Evolutionary conservation across 768 basidiomycete genomes (phyloP), one percentile per base, ranked within the genome.

Genomic region (Cubamyces lactineus): DNA sequence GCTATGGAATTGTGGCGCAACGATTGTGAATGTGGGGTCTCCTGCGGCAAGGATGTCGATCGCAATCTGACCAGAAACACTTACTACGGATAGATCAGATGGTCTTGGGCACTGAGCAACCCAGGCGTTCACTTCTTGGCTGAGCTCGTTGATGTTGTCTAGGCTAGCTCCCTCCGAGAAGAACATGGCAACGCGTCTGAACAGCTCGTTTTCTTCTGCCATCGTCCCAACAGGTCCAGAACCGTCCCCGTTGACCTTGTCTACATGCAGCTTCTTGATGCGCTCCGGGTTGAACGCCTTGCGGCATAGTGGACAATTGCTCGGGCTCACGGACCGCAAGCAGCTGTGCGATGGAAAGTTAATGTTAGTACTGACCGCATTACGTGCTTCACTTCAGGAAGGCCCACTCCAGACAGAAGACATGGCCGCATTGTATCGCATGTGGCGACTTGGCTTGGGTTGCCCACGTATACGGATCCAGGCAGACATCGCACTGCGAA

Each of bases 401-500:
- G 47, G 39, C 48, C 8, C 48, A 62, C 61, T 40, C 47, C 24
- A 65, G 38, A 71, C 89, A 91, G 77, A 91, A 91, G 40, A 89
- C 82, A 73, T 91, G 88, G 41, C 90, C 90, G 68, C 90, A 92
- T 30, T 86, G 82, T 64, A 92, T 90, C 13, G 84, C 86, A 72
- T 88, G 84, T 5, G 89, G 89, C 49, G 82, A 77, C 68, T 80
- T 80, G 43, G 76, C 73, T 41, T 78, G 72, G 24, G 77, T 78
- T 42, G 82, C 76, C 75, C 82, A 84, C 45, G 80, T 74, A 71
- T 89, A 89, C 26, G 77, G 75, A 57, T 88, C 86, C 62, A 89
- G 77, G 73, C 90, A 92, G 66, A 92, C 84, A 73, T 92, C 90
- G 77, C 90, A 92, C 62, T 79, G 81, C 68, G 88, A 90, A 39